These are phyloP conservation scores for Penicillium macrosclerotiorum DNA, from an alignment of 495 filamentous ascomycete genomes.

Conservation along the genomic window DNA sequence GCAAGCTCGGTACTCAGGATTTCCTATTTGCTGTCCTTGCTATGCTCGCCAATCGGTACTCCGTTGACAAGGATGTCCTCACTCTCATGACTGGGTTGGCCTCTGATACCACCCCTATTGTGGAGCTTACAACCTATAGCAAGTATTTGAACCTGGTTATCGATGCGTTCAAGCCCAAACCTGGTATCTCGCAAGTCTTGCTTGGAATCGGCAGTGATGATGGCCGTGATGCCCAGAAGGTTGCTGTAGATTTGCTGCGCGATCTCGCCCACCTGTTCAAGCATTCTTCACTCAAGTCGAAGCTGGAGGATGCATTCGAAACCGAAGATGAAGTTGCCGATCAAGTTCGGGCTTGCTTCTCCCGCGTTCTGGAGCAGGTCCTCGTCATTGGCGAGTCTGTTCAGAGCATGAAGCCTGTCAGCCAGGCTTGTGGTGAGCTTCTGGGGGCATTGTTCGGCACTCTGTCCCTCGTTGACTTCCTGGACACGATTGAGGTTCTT, in stretches of 20 bases:
- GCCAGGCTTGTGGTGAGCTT: constrained; percentile 63
- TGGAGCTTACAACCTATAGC: constrained; percentile 64
- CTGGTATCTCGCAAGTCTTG: constrained; percentile 63
- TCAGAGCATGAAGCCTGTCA: constrained; percentile 58
- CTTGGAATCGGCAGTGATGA: constrained; percentile 64
- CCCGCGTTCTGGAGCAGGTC: constrained; percentile 65
- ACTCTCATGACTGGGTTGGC: constrained; percentile 42
- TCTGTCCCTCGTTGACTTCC: constrained; percentile 78
- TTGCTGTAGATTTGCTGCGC: constrained; percentile 60
- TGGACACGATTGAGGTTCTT: constrained; percentile 76
- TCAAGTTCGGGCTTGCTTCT: constrained; percentile 65
- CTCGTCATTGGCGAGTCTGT: constrained; percentile 59
- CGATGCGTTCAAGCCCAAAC: constrained; percentile 71
- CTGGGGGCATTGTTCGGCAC: constrained; percentile 73
- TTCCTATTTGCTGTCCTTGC: constrained; percentile 55
- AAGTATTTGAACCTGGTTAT: constrained; percentile 69
- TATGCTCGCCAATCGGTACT: constrained; percentile 48
- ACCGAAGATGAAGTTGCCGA: constrained; percentile 47
- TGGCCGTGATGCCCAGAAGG: constrained; percentile 55
- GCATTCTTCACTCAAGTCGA: constrained; percentile 43
- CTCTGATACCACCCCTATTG: constrained; percentile 56
- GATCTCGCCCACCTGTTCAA: constrained; percentile 44
- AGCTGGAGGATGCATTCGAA: constrained; percentile 39
- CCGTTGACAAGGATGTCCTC: constrained; percentile 43
- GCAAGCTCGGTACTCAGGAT: constrained; percentile 78